These are phyloP conservation scores for Hanseniaspora nectarophila DNA, from an alignment of 805 yeast genomes.

Conservation along the genomic window DNA sequence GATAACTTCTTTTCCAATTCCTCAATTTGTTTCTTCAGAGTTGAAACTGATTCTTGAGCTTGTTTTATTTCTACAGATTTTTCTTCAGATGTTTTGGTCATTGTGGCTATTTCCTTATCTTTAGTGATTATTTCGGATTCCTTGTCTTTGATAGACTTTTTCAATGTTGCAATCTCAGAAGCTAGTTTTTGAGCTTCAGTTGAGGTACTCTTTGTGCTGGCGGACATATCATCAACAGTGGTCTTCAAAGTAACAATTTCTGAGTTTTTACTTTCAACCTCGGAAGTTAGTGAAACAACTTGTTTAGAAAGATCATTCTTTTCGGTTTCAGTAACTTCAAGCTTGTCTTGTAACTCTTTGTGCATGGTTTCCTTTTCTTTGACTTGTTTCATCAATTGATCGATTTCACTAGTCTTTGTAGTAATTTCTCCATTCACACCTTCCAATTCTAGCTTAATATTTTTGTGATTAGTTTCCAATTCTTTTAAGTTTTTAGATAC, in stretches of 20 bases:
- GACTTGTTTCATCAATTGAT: neutral
- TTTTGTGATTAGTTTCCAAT: neutral
- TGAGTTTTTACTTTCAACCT: neutral
- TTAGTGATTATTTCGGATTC: too few species aligned
- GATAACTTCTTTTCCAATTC: neutral
- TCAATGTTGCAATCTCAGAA: conserved; percentile 1
- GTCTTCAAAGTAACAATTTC: neutral
- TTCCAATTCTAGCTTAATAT: neutral
- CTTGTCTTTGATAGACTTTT: too few species aligned
- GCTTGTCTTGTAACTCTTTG: neutral
- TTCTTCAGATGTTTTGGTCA: conserved; percentile 11
- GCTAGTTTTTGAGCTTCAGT: neutral
- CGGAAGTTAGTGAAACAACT: neutral
- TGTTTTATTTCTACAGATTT: conserved; percentile 17
- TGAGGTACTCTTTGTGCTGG: neutral
- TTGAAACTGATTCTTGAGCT: neutral
- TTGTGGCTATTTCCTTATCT: neutral
- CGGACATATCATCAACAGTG: neutral
- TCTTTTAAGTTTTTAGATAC: neutral
- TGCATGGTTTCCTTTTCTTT: neutral
- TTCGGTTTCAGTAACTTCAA: neutral
- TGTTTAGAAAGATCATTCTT: neutral
- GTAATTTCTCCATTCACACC: neutral
- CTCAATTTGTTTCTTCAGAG: neutral
- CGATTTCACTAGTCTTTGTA: conserved; percentile 18